Percentiles rank a stretch among this genome's conserved stretches.
These are phyloP conservation scores for Fusarium protoensiforme DNA, from an alignment of 2,329 filamentous ascomycete genomes.

Conservation along the genomic window DNA sequence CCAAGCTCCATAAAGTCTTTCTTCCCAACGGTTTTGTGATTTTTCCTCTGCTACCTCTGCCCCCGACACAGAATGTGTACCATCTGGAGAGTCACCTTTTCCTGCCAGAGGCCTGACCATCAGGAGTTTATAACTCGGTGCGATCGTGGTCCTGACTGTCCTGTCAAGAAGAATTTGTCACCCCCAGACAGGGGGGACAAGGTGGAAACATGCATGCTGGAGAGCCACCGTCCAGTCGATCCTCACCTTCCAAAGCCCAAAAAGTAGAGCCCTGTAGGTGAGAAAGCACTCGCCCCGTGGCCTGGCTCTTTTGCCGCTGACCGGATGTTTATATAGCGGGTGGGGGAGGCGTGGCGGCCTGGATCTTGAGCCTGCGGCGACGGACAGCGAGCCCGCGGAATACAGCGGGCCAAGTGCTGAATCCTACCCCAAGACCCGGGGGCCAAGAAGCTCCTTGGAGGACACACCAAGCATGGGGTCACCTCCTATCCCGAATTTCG, in stretches of 20 bases:
- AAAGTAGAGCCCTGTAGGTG: background rate
- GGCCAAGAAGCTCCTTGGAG: background rate
- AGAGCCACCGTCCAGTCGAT: conserved; percentile 12
- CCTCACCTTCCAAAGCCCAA: conserved; percentile 14
- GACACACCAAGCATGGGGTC: background rate
- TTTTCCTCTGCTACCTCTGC: background rate
- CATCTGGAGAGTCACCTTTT: conserved; percentile 11
- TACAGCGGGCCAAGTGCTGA: background rate
- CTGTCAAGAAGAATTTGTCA: conserved; percentile 10
- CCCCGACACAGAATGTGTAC: conserved; percentile 10
- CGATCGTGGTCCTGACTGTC: conserved; percentile 11
- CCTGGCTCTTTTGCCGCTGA: background rate
- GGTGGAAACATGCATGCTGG: conserved; percentile 20
- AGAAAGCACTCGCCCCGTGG: background rate
- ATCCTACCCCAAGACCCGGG: background rate
- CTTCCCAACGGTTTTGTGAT: background rate
- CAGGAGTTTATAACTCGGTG: conserved; percentile 6
- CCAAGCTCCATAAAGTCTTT: background rate
- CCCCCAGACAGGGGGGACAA: conserved; percentile 10
- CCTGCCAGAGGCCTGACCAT: conserved; percentile 8
- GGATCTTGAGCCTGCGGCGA: background rate
- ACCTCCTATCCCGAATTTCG: background rate
- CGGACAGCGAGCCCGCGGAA: background rate
- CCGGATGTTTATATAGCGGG: background rate
- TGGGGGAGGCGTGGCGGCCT: background rate